Evolutionary conservation across 2,329 filamentous ascomycete genomes (phyloP).

Genomic region (Pezizomycotina sp.): DNA sequence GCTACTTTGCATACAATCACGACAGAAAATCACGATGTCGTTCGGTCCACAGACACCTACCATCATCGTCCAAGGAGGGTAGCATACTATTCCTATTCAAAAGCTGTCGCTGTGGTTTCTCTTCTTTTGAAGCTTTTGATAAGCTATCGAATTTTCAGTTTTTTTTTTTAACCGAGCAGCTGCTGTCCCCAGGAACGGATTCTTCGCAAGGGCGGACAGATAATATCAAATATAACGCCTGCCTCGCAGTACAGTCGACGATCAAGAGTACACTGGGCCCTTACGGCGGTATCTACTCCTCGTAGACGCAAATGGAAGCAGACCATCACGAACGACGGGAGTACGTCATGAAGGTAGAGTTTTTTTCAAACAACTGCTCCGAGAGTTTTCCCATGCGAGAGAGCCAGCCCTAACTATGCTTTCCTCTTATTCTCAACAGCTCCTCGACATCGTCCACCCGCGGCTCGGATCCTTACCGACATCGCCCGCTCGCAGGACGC

Average conservation of each 20-base stretch:
- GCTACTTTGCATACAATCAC: too few relatives aligned
- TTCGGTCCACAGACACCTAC: slow-evolving; percentile 96
- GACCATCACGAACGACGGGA: slow-evolving; percentile 98
- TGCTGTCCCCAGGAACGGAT: slow-evolving; percentile 62
- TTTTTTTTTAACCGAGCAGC: too few relatives aligned
- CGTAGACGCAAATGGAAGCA: slow-evolving; percentile 90
- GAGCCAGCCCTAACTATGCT: not conserved
- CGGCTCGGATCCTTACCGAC: slow-evolving; percentile 90
- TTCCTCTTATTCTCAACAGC: slow-evolving; percentile 42
- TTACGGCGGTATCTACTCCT: slow-evolving; percentile 89
- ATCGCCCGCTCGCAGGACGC: slow-evolving; percentile 98
- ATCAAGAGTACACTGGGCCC: slow-evolving; percentile 92
- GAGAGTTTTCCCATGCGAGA: too few relatives aligned
- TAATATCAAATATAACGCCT: slow-evolving; percentile 99
- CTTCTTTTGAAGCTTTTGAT: not conserved
- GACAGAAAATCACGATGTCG: slow-evolving; percentile 49
- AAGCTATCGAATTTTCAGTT: slow-evolving; percentile 2
- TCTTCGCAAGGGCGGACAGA: slow-evolving; percentile 93
- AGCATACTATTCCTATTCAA: slow-evolving; percentile 26
- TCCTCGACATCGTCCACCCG: slow-evolving; percentile 95
- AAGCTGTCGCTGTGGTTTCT: slow-evolving; percentile 14
- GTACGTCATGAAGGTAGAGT: slow-evolving; percentile 90
- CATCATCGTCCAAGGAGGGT: slow-evolving; percentile 94
- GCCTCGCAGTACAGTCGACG: slow-evolving; percentile 83
- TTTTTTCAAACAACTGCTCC: not conserved